A percentile compares a stretch with the other conserved stretches of the same genome.
These are phyloP conservation scores for Pascua sp. DNA, from an alignment of 1,284 basidiomycete genomes.

Conservation along the genomic window DNA sequence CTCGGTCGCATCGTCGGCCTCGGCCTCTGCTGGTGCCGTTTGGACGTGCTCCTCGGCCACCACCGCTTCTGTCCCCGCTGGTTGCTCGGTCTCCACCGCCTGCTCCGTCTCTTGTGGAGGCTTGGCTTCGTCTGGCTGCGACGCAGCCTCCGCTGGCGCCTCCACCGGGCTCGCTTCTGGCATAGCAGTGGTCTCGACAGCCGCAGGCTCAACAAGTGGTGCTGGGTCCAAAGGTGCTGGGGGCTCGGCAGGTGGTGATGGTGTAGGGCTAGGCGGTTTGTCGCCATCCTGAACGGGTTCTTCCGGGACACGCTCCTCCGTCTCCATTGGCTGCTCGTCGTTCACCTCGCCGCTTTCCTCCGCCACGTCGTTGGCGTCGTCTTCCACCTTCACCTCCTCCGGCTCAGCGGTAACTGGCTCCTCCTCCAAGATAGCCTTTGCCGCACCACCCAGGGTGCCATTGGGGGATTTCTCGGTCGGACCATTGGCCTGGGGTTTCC, in stretches of 20 bases:
- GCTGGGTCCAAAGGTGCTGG: no score
- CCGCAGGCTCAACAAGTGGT: background rate
- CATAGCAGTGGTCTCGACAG: background rate
- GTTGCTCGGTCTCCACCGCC: no score
- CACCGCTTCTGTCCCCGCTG: no score
- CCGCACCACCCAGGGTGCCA: background rate
- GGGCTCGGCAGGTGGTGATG: no score
- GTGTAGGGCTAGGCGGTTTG: no score
- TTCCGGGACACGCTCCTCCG: background rate
- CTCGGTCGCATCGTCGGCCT: no score
- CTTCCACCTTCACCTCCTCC: background rate
- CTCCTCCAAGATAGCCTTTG: background rate
- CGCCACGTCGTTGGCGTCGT: background rate
- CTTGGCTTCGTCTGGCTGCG: no score
- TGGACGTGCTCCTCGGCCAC: background rate
- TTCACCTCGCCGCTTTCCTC: background rate
- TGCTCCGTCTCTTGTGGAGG: no score
- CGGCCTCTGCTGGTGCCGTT: background rate
- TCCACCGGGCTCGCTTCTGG: background rate
- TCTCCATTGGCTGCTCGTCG: background rate
- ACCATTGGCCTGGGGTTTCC: background rate
- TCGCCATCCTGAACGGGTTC: background rate
- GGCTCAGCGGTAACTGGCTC: background rate
- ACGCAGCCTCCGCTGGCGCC: no score
- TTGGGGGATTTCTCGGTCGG: background rate